Evolutionary conservation across 192 early-diverging fungal species (phyloP), one percentile per base, ranked within the genome.

Genomic region (Powellomyces hirtus): DNA sequence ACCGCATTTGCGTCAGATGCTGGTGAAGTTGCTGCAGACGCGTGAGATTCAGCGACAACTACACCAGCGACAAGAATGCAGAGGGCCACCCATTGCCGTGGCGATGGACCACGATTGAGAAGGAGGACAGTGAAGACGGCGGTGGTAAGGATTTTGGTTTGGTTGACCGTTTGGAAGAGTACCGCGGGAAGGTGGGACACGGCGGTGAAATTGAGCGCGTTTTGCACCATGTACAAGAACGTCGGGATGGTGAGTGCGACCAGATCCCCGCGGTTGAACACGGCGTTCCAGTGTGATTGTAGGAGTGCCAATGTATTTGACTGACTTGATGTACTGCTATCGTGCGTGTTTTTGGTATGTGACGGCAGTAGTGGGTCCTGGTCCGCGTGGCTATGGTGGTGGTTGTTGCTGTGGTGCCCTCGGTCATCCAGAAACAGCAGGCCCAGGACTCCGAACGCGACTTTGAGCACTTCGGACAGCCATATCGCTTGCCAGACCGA

Each of bases 91-190:
- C 62, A 64, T 16, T 64, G 62, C 46, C 22, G 30, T 46, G 20
- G 31, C 14, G 62, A 27, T 5, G 35, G 62, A 27, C 35, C 18
- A 11, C 35, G 26, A 18, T 51, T 46, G 0, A 64, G 46, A 40
- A 64, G n/a, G 22, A 64, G 16, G 45, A 64, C 31, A 16, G 62
- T 35, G 31, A 46, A 64, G 6, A 64, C 24, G 31, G 62, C 62
- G 22, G 62, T 64, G 1, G 62, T 52, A 22, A 64, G 62, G 44
- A 64, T 64, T 16, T 56, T 56, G 26, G 53, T 56, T 18, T 56
- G 53, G 16, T 56, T 56, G 10, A 56, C 53, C 6, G 53, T 56
- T 16, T 56, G 53, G 26, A 56, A 56, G 4, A 56, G 29, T 31
- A 56, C 53, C 14, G 53, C 53, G 24, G 53, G 53, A 29, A 56